These are phyloP conservation scores for Fusarium chlamydosporum DNA, from an alignment of 2,329 filamentous ascomycete genomes.

Conservation along the genomic window DNA sequence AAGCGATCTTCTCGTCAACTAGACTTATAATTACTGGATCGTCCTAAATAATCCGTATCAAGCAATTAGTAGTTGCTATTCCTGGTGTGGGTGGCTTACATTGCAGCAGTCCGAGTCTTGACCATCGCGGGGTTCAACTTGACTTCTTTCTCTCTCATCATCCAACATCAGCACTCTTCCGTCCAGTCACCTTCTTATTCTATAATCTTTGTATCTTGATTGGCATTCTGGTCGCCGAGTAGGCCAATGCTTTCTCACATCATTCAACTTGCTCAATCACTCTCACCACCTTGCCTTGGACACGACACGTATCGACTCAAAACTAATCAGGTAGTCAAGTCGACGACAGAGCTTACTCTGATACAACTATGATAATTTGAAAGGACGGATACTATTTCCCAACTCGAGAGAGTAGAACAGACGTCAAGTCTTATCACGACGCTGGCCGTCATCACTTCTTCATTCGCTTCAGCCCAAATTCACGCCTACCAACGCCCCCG, in stretches of 20 bases:
- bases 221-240: neutral
- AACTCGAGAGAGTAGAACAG: neutral
- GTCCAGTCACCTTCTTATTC: neutral
- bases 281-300: slow-evolving; percentile 13
- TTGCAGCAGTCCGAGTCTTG: neutral
- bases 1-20: neutral
- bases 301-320: neutral
- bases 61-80: slow-evolving; percentile 7
- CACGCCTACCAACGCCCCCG: neutral
- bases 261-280: slow-evolving; percentile 42
- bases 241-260: slow-evolving; percentile 3
- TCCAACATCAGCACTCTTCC: slow-evolving; percentile 17
- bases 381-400: neutral
- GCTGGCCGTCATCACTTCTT: slow-evolving; percentile 15
- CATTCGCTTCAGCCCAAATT: neutral
- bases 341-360: neutral
- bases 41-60: neutral
- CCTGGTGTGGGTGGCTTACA: slow-evolving; percentile 16
- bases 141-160: slow-evolving; percentile 1
- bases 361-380: slow-evolving; percentile 16
- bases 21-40: too few species aligned
- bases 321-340: neutral
- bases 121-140: slow-evolving; percentile 13
- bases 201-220: neutral
- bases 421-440: neutral